A percentile compares a stretch with the other conserved stretches of the same genome.
Evolutionary conservation across 257 asterid genomes (phyloP).

Genomic region (Fraxinus americana): DNA sequence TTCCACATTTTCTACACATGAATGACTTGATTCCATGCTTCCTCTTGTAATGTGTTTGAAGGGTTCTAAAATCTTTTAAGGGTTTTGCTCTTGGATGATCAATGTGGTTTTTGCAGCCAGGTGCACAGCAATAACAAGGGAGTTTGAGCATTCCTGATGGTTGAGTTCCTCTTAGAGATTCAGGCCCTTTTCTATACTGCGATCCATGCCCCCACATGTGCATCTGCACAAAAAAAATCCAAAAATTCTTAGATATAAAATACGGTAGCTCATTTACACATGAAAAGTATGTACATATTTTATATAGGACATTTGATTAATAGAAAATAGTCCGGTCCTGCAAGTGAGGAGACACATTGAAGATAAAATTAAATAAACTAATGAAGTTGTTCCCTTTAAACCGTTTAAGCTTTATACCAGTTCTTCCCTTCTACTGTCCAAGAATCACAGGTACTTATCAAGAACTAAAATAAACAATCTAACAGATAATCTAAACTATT

Average conservation of each 20-base stretch:
- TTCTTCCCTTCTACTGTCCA: neutral
- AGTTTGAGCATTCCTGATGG: constrained; percentile 91
- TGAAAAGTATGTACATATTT: too few relatives aligned
- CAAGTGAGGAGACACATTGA: too few relatives aligned
- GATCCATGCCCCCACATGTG: constrained; percentile 99
- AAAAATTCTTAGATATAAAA: neutral
- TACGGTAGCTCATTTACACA: too few relatives aligned
- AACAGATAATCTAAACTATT: neutral
- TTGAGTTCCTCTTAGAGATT: constrained; percentile 83
- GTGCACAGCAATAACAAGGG: constrained; percentile 86
- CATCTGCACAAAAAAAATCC: constrained; percentile 49
- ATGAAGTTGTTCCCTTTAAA: too few relatives aligned
- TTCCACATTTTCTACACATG: constrained; percentile 80
- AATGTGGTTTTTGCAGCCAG: constrained; percentile 82
- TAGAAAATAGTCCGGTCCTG: too few relatives aligned
- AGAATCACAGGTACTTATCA: neutral
- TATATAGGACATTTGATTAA: too few relatives aligned
- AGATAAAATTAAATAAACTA: too few relatives aligned
- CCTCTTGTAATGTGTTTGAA: constrained; percentile 89
- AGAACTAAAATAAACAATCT: too few relatives aligned
- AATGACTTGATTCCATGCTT: constrained; percentile 95
- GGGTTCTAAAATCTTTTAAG: constrained; percentile 83
- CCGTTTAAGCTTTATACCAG: too few relatives aligned
- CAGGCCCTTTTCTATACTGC: constrained; percentile 86
- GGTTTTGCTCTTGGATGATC: constrained; percentile 91